A percentile compares a stretch with the other conserved stretches of the same genome.
Evolutionary conservation across 352 stramenopile species (phyloP).

Genomic region (Phytophthora tentaculata): DNA sequence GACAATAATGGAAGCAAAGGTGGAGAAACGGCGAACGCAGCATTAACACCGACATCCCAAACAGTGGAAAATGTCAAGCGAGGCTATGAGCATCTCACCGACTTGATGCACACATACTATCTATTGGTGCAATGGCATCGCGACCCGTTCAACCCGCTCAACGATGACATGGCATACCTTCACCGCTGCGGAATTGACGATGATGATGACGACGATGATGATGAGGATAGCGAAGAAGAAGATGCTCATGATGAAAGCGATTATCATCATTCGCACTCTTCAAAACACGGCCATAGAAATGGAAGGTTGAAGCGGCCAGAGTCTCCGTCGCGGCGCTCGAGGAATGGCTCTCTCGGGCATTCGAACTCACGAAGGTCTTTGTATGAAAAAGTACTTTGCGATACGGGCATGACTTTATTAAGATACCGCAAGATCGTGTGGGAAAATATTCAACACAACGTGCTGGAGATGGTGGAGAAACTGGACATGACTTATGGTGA

Average conservation of each 20-base stretch:
- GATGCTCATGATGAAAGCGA: conserved; percentile 50
- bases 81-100: conserved; percentile 72
- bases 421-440: conserved; percentile 86
- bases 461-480: conserved; percentile 74
- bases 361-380: conserved; percentile 37
- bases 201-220: conserved; percentile 78
- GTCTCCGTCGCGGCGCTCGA: conserved; percentile 39
- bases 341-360: conserved; percentile 44
- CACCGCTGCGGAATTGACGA: conserved; percentile 86
- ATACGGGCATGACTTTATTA: conserved; percentile 82
- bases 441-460: conserved; percentile 86
- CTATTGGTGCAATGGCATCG: conserved; percentile 90
- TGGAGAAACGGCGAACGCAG: conserved; percentile 17
- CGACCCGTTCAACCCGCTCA: conserved; percentile 81
- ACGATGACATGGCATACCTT: conserved; percentile 74
- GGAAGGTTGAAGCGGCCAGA: conserved; percentile 16
- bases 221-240: conserved; percentile 65
- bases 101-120: conserved; percentile 91
- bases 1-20: conserved; percentile 33
- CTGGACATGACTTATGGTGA: conserved; percentile 78
- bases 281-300: conserved; percentile 18
- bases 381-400: conserved; percentile 76
- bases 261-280: conserved; percentile 30
- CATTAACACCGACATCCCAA: conserved; percentile 34
- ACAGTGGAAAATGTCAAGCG: conserved; percentile 66